Base-by-base conservation (phyloP, 2,329 filamentous ascomycete genomes). In the Microcyclosporella mali region DNA sequence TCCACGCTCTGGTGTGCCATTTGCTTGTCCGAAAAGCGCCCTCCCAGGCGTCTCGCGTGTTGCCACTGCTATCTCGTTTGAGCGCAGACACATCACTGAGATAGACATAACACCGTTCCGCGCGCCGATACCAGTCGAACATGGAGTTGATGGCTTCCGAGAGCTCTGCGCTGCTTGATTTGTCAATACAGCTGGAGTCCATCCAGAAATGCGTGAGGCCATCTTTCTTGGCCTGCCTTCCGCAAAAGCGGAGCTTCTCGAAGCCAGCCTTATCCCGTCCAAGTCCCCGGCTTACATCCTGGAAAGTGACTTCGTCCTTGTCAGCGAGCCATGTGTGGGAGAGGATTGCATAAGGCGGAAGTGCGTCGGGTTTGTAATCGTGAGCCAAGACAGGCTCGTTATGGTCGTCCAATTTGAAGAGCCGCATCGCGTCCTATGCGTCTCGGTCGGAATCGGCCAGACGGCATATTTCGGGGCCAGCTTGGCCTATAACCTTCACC, bases 111-210 rank as follows among this genome's bases (percentile, higher is more conserved):
- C 53, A 56, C 3, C 43, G 17, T 1, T 15, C 32, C 10, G 53
- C 45, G 6, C 40, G 14, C 15, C 34, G 19, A 38, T 55, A 56
- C 46, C 52, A 43, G 6, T 34, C 21, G 10, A 45, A 55, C 53
- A 55, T 55, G 1, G 51, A 52, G n/a, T 45, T 56, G 10, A 56
- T 50, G 3, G 52, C 45, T 41, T 53, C 51, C 2, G 37, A 33
- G n/a, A 56, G 33, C 16, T 56, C 53, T 9, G 45, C 33, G 15
- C 29, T 42, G 25, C 37, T 56, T 6, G 32, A 29, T 16, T 51
- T 53, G 36, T 56, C 44, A 29, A 56, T 56, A 38, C 51, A 51
- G 36, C 50, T 51, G 2, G 52, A 51, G 32, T 56, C 53, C 14
- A 56, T 21, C 52, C 53, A 56, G 9, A 34, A 33, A 15, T 38